Evolutionary conservation across 73 alveolate species (phyloP).

Genomic region (Blepharisma stoltei): DNA sequence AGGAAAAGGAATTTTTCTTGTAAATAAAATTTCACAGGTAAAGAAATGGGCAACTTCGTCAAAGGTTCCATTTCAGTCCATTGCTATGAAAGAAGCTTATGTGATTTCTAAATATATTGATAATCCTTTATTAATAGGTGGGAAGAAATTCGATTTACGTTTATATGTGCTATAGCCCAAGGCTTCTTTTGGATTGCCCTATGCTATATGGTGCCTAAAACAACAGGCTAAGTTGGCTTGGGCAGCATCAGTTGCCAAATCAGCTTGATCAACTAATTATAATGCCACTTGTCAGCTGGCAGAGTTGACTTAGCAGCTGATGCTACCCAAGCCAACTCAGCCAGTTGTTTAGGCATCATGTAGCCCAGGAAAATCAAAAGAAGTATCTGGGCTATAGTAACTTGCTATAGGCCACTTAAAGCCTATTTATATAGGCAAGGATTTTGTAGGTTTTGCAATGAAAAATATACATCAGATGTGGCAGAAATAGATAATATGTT

Average conservation of each 20-base stretch:
- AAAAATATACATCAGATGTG: conserved; percentile 89
- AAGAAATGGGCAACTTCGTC: conserved; percentile 56
- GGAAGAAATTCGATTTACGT: conserved; percentile 97
- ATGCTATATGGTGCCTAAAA: no score
- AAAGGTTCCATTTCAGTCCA: conserved; percentile 71
- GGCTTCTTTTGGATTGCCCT: no score
- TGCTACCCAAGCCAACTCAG: no score
- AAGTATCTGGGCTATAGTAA: no score
- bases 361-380: no score
- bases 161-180: conserved; percentile 31
- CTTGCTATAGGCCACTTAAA: conserved; percentile 87
- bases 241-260: no score
- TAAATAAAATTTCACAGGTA: conserved; percentile 79
- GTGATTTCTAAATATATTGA: conserved; percentile 89
- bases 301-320: no score
- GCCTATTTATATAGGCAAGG: conserved; percentile 79
- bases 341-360: no score
- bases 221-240: no score
- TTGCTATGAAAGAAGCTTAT: conserved; percentile 84
- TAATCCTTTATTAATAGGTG: conserved; percentile 94
- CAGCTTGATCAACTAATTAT: no score
- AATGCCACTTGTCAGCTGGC: no score
- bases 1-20: conserved; percentile 98
- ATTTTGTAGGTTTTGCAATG: conserved; percentile 86
- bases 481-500: conserved; percentile 91